phyloP scores from a whole-genome alignment of 805 yeast species.

The Candida sphagnicola region DNA sequence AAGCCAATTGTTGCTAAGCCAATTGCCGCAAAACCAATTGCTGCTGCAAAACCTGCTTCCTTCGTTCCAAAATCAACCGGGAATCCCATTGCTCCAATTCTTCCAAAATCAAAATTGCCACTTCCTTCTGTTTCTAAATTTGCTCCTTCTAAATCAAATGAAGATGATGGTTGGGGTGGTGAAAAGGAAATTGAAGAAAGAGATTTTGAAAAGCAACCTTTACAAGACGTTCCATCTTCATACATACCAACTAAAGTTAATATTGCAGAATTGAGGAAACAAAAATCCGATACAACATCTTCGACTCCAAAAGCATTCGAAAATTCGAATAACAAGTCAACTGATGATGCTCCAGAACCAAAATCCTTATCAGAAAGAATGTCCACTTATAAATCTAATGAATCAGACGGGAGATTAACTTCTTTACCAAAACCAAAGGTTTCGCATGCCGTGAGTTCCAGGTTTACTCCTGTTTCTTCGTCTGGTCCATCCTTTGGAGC shows the following conservation, averaged over 20 bases:
- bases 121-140: constrained; percentile 20
- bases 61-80: constrained; percentile 36
- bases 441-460: constrained; percentile 45
- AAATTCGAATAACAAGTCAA: constrained; percentile 11
- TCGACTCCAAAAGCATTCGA: constrained; percentile 32
- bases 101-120: constrained; percentile 27
- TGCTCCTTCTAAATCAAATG: constrained; percentile 13
- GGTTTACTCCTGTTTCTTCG: constrained; percentile 38
- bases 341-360: constrained; percentile 43
- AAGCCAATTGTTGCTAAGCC: constrained; percentile 19
- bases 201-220: constrained; percentile 48
- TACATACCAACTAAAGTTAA: constrained; percentile 65
- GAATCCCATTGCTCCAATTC: constrained; percentile 33
- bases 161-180: constrained; percentile 71
- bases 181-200: constrained; percentile 55
- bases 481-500: constrained; percentile 29
- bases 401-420: constrained; percentile 49
- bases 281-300: constrained; percentile 42
- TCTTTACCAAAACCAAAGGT: constrained; percentile 64
- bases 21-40: constrained; percentile 21
- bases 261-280: constrained; percentile 49
- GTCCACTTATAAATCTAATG: constrained; percentile 35
- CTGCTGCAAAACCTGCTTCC: constrained; percentile 21
- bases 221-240: constrained; percentile 55
- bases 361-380: constrained; percentile 45